phyloP scores from a whole-genome alignment of 106 monocot species.

The Hemerocallis citrina region DNA sequence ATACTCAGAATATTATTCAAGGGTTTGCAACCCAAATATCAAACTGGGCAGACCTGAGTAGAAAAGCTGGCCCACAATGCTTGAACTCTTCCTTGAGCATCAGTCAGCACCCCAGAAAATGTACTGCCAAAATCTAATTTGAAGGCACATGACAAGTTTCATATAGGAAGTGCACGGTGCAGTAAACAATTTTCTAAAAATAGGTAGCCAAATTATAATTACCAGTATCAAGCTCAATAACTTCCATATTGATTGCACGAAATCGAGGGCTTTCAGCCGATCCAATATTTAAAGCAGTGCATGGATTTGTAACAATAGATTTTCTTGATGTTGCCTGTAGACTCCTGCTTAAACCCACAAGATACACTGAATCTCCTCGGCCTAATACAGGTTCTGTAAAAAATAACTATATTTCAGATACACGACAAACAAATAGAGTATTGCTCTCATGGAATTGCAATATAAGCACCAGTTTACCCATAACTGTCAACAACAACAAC shows the following conservation, averaged over 20 bases:
- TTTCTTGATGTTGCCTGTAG: constrained; percentile 91
- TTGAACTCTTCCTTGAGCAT: constrained; percentile 82
- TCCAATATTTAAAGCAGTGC: constrained; percentile 88
- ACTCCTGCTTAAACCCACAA: constrained; percentile 88
- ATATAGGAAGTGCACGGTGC: background rate
- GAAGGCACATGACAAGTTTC: background rate
- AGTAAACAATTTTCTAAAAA: too few species aligned
- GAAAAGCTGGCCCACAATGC: constrained; percentile 98
- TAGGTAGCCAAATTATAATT: constrained; percentile 11
- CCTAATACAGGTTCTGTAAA: constrained; percentile 64
- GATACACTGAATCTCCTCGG: constrained; percentile 88
- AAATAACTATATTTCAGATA: background rate
- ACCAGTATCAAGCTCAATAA: constrained; percentile 97
- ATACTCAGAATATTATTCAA: background rate
- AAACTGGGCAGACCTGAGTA: constrained; percentile 60
- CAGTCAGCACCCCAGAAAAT: constrained; percentile 86
- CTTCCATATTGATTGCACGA: constrained; percentile 95
- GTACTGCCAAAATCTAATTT: constrained; percentile 79
- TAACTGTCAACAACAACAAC: background rate
- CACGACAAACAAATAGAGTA: background rate
- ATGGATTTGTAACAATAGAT: constrained; percentile 91
- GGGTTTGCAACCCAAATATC: background rate
- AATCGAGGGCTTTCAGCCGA: constrained; percentile 82
- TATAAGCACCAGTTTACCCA: background rate
- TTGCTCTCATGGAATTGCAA: background rate